Evolutionary conservation across 768 basidiomycete species (phyloP), one percentile per base, ranked within the genome.

Genomic region (Suillus subaureus): DNA sequence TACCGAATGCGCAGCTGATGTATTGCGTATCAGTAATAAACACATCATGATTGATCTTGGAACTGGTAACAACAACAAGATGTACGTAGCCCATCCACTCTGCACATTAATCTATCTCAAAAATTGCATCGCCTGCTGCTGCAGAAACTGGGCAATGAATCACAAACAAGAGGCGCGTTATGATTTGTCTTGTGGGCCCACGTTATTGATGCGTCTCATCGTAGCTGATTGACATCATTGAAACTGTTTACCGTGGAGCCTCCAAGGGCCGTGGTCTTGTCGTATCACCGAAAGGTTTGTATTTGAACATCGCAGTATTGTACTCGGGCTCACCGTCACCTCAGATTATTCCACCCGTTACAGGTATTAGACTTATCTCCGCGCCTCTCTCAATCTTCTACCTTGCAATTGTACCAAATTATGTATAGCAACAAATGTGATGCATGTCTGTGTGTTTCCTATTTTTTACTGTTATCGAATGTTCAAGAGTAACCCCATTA

Each of bases 41-140:
- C 97, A 99, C 75, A 99, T 99, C 80, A 99, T 99, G 97, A 98
- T 99, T 73, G 97, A 98, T 87, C 80, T 99, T 69, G 96, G 96
- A n/a, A 99, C 96, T 60, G 96, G 96, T 83, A 97, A 99, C 79
- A 98, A 98, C 80, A 98, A 98, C 80, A 98, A 99, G 82, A 97
- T 97, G 96, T 96, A 65, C 69, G 94, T 83, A 4, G 21, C 13
- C 18, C 31, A 49, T 45, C 39, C n/a, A 62, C 35, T 26, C 15
- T 63, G 35, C n/a, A 37, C 40, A 12, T 43, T 61, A 28, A 60
- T 61, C 40, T 45, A 26, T 39, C 15, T 54, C 58, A 39, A 35
- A 47, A 33, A 33, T 62, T 8, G 4, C 11, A 2, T 2, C 52
- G 3, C 26, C 45, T 47, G 11, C 28, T 15, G 28, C 31, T 2